Evolutionary conservation across 2,329 filamentous ascomycete genomes (phyloP).

Genomic region (Pochonia chlamydosporia): DNA sequence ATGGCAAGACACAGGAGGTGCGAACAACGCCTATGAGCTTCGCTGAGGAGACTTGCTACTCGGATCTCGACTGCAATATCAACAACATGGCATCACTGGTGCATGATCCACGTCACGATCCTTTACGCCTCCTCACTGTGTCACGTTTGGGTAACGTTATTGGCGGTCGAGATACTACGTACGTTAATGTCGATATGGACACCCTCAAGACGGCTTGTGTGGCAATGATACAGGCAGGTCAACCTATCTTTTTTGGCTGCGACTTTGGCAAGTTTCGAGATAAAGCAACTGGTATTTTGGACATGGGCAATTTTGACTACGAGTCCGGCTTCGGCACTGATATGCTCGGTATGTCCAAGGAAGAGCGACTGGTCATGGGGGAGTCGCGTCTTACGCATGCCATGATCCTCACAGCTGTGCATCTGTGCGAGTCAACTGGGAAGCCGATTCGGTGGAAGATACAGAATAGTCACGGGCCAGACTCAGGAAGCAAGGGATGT

Average conservation of each 20-base stretch:
- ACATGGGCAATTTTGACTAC: conserved; percentile 70
- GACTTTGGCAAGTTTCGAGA: conserved; percentile 84
- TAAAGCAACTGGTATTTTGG: conserved; percentile 66
- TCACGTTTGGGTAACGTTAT: conserved; percentile 76
- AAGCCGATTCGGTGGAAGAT: conserved; percentile 74
- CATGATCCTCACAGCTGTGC: conserved; percentile 85
- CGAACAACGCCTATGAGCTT: conserved; percentile 66
- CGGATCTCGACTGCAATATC: conserved; percentile 53
- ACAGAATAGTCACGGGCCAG: conserved; percentile 74
- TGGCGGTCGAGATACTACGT: conserved; percentile 68
- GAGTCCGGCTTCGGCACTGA: conserved; percentile 75
- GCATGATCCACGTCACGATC: conserved; percentile 76
- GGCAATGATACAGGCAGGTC: conserved; percentile 68
- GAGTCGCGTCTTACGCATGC: conserved; percentile 87
- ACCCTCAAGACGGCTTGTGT: conserved; percentile 69
- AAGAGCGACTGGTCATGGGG: conserved; percentile 64
- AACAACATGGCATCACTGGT: conserved; percentile 73
- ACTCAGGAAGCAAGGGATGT: conserved; percentile 69
- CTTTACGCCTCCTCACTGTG: conserved; percentile 68
- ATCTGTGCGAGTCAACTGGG: conserved; percentile 58
- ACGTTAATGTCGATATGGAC: conserved; percentile 74
- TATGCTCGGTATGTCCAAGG: conserved; percentile 70
- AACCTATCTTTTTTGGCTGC: conserved; percentile 83
- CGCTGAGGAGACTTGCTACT: conserved; percentile 59
- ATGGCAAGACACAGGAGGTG: conserved; percentile 57